These are phyloP conservation scores for Aspergillus sojae DNA, from an alignment of 2,329 filamentous ascomycete genomes.

Conservation along the genomic window DNA sequence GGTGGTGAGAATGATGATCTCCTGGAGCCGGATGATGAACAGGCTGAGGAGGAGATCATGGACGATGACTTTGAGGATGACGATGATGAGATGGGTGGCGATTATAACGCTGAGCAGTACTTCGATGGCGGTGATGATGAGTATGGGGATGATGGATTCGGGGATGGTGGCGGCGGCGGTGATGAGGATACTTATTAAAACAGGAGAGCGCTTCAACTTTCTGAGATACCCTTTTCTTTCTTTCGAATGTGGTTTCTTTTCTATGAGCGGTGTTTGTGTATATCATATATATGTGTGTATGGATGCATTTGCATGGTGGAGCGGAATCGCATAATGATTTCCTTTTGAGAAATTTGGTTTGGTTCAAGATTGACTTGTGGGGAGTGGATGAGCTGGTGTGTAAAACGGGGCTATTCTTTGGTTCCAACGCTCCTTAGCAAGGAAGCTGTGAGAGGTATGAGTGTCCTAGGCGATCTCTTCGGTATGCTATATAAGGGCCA, in stretches of 20 bases:
- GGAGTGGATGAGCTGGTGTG: no score
- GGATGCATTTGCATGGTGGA: not conserved
- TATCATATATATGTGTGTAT: not conserved
- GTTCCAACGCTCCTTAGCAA: no score
- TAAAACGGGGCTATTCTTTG: no score
- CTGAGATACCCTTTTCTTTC: slow-evolving; percentile 34
- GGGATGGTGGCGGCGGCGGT: slow-evolving; percentile 56
- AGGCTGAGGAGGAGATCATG: slow-evolving; percentile 53
- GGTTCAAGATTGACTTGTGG: no score
- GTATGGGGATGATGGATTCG: slow-evolving; percentile 57
- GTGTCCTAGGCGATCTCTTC: no score
- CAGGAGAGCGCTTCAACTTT: slow-evolving; percentile 13
- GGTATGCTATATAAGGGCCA: no score
- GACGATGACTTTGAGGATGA: slow-evolving; percentile 64
- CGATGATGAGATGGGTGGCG: slow-evolving; percentile 60
- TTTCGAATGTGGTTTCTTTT: slow-evolving; percentile 4
- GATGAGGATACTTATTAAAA: slow-evolving; percentile 48
- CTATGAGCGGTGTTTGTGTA: not conserved
- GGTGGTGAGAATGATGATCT: slow-evolving; percentile 38
- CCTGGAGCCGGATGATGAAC: slow-evolving; percentile 48
- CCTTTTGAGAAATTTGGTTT: no score
- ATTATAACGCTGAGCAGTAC: slow-evolving; percentile 68
- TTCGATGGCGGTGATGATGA: slow-evolving; percentile 62
- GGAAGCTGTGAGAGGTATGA: no score
- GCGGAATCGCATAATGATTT: not conserved